Evolutionary conservation across 768 basidiomycete genomes (phyloP), one percentile per base, ranked within the genome.

Genomic region (Mrakia frigida): DNA sequence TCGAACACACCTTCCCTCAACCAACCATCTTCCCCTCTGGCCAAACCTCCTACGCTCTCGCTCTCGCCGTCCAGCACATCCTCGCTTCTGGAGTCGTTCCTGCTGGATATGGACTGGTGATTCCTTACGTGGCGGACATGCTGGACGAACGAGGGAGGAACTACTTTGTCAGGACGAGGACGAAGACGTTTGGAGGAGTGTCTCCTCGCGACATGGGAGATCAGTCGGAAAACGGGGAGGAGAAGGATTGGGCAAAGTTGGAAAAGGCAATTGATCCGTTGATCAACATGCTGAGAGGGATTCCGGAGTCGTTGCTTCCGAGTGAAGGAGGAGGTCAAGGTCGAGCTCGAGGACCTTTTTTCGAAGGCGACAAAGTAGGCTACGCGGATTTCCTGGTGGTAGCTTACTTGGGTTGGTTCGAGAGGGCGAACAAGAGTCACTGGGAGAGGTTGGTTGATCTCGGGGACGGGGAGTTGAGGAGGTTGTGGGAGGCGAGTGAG

Each of bases 361-460:
- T 74, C 28, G 73, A 63, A 18, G 73, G 73, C 4, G 61, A 52
- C n/a, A 41, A 23, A 18, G 31, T 50, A 13, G 60, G 59, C 43
- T 74, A 74, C 63, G 73, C 63, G 6, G 73, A 74, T 33, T 46
- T 67, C 28, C 31, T 65, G 14, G 28, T 74, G 11, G 41, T 74
- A 6, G 73, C 60, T 3, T 67, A 52, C 18, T 28, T 74, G 41
- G 61, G n/a, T 2, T 74, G 73, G 73, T 28, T 63, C 18, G 60
- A 74, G 31, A 28, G 73, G 4, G 43, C 43, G 2, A 31, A 74
- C 43, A 23, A 50, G 31, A 43, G n/a, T 3, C 41, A 33, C 13
- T 61, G 73, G 43, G 46, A 37, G 65, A 50, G 59, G 63, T 6
- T 74, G 31, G 39, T 74, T 1, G 46, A 65, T 13, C n/a, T 63